A percentile compares a stretch with the other conserved stretches of the same genome.
Evolutionary conservation across 2,329 filamentous ascomycete genomes (phyloP).

Genomic region (Apiospora pterosperma): DNA sequence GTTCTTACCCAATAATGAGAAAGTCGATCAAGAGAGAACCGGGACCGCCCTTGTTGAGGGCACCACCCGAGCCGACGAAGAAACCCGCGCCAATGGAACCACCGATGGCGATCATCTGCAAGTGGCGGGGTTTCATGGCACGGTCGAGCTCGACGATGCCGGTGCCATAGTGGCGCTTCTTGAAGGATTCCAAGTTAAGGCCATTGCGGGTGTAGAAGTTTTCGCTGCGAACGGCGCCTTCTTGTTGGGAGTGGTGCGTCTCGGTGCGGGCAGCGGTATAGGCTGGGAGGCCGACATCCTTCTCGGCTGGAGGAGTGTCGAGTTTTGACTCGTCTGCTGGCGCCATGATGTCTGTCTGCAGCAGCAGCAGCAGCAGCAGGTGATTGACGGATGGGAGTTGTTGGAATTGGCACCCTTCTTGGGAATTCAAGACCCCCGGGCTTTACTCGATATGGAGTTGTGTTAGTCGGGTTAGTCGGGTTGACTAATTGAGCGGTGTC

Average conservation of each 20-base stretch:
- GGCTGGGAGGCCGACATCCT: constrained; percentile 22
- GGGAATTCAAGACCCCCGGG: neutral
- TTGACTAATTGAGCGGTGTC: neutral
- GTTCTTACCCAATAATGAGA: constrained; percentile 43
- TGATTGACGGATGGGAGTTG: neutral
- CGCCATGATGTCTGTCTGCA: constrained; percentile 17
- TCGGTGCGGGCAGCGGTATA: constrained; percentile 12
- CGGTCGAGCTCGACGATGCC: constrained; percentile 35
- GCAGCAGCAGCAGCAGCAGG: neutral
- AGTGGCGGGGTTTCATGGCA: constrained; percentile 44
- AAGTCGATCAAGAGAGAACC: constrained; percentile 46
- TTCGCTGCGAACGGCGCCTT: constrained; percentile 20
- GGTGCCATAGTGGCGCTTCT: constrained; percentile 32
- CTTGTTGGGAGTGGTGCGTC: constrained; percentile 4
- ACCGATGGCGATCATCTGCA: constrained; percentile 53
- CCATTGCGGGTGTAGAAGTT: constrained; percentile 37
- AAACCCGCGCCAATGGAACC: constrained; percentile 60
- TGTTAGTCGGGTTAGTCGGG: neutral
- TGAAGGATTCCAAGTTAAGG: constrained; percentile 38
- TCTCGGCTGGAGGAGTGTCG: constrained; percentile 24
- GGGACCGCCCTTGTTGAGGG: constrained; percentile 44
- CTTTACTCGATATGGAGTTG: neutral
- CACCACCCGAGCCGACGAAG: constrained; percentile 56
- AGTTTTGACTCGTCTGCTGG: constrained; percentile 14
- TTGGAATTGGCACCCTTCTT: neutral